A percentile compares a stretch with the other conserved stretches of the same genome.
Conservation (phyloP, 306 rosid genomes). For the Geum urbanum region DNA sequence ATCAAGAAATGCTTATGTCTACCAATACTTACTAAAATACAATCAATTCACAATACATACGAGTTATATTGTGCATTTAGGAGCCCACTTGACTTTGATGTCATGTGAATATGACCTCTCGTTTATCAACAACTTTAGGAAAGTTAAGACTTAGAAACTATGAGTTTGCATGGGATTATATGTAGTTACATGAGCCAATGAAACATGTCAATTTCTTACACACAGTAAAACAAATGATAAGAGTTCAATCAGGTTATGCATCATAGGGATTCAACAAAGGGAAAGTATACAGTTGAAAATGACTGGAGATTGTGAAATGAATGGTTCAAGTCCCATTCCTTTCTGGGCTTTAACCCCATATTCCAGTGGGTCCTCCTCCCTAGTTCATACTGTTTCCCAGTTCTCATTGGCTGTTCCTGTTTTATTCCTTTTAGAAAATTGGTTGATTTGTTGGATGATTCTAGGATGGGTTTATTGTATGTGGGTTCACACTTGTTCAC, state of each 20-base stretch:
- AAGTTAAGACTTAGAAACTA: constrained; percentile 60
- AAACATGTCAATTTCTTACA: constrained; percentile 71
- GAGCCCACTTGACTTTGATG: constrained; percentile 76
- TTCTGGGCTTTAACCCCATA: no score
- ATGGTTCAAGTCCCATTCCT: constrained; percentile 89
- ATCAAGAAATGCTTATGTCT: background rate
- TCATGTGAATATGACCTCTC: constrained; percentile 81
- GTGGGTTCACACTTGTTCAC: no score
- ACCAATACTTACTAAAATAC: background rate
- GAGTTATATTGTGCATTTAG: background rate
- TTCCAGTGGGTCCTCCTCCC: no score
- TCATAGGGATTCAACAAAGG: constrained; percentile 16
- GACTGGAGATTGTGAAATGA: constrained; percentile 34
- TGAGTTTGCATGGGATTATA: constrained; percentile 87
- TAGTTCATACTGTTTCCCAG: no score
- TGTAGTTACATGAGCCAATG: constrained; percentile 62
- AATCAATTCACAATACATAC: background rate
- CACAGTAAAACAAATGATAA: constrained; percentile 21
- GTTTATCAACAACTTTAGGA: constrained; percentile 78
- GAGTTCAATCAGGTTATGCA: constrained; percentile 10
- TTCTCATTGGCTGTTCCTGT: no score
- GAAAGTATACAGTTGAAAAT: constrained; percentile 5
- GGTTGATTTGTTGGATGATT: no score
- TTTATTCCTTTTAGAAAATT: no score
- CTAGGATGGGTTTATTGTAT: no score